These are phyloP conservation scores for Trifolium dubium DNA, from an alignment of 306 rosid species.

Conservation along the genomic window DNA sequence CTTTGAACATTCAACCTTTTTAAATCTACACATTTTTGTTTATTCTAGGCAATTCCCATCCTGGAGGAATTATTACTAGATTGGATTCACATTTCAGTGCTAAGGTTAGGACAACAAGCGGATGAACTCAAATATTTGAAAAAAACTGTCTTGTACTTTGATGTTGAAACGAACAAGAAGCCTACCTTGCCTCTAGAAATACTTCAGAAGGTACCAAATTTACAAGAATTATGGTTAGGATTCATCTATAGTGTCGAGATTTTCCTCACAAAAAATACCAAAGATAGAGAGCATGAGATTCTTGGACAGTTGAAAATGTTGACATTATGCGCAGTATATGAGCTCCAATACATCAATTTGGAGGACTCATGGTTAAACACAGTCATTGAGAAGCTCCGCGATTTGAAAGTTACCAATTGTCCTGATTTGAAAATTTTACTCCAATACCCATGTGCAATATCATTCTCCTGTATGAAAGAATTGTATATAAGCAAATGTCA, in stretches of 20 bases:
- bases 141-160: background rate
- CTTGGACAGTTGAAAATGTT: background rate
- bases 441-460: background rate
- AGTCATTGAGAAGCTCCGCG: background rate
- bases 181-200: background rate
- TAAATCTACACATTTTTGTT: background rate
- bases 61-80: background rate
- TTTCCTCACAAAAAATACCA: background rate
- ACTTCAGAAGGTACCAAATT: background rate
- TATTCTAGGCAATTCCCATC: background rate
- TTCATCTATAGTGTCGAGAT: background rate
- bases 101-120: background rate
- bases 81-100: background rate
- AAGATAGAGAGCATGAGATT: background rate
- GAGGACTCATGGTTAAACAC: background rate
- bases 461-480: background rate
- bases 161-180: background rate
- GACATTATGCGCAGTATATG: fast-evolving
- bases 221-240: fast-evolving
- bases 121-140: background rate
- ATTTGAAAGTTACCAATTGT: background rate
- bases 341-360: constrained; percentile 2
- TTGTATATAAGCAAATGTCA: background rate
- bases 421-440: background rate
- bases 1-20: background rate